phyloP scores from a whole-genome alignment of 495 filamentous ascomycete species.

The Hyaloscypha finlandica region DNA sequence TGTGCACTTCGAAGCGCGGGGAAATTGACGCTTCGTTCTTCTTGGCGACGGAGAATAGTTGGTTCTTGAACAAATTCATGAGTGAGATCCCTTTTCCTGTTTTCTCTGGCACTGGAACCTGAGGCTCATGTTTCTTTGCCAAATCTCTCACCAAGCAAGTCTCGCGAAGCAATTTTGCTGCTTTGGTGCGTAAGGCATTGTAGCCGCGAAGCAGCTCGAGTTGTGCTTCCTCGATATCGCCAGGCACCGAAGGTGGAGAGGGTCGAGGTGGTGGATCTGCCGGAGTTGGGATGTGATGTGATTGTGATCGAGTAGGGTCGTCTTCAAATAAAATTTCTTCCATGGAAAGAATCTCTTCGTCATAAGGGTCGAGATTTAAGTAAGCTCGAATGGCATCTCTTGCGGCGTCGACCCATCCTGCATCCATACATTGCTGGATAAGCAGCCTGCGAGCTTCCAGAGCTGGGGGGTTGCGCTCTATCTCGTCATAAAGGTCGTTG shows the following conservation, averaged over 20 bases:
- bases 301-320: not conserved
- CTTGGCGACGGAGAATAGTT: not conserved
- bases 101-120: not conserved
- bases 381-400: slow-evolving; percentile 9
- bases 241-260: not conserved
- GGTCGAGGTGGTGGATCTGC: not conserved
- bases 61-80: not conserved
- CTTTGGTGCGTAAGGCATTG: slow-evolving; percentile 8
- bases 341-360: slow-evolving; percentile 12
- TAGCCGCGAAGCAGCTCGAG: slow-evolving; percentile 12
- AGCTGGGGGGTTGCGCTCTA: slow-evolving; percentile 14
- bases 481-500: slow-evolving; percentile 22
- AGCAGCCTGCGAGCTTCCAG: slow-evolving; percentile 23
- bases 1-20: slow-evolving; percentile 7
- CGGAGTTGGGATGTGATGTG: not conserved
- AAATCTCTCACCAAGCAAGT: slow-evolving; percentile 11
- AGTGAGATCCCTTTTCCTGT: not conserved
- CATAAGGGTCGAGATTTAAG: slow-evolving; percentile 11
- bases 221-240: slow-evolving; percentile 15
- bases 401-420: slow-evolving; percentile 24
- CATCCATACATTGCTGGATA: slow-evolving; percentile 14
- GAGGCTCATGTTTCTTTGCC: not conserved
- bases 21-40: slow-evolving; percentile 7
- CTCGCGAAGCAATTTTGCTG: slow-evolving; percentile 18
- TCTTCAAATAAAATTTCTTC: not conserved